These are phyloP conservation scores for Emergomyces pasteurianus DNA, from an alignment of 2,329 filamentous ascomycete genomes.

Conservation along the genomic window DNA sequence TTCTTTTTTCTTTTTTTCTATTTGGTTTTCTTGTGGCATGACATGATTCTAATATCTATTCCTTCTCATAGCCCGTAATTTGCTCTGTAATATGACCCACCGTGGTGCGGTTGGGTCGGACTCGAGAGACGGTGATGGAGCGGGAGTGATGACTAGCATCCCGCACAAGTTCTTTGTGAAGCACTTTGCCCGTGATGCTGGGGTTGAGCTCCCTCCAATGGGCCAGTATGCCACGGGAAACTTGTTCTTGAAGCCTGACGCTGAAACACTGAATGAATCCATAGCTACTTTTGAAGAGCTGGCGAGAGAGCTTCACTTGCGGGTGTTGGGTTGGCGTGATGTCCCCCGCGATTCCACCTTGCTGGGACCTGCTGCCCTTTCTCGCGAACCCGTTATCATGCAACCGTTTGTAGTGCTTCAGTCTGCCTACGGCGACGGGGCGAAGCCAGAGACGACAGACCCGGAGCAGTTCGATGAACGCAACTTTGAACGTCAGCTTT, in stretches of 20 bases:
- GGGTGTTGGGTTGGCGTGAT: slow-evolving; percentile 91
- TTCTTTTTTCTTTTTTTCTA: too few species aligned
- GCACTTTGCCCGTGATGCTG: slow-evolving; percentile 88
- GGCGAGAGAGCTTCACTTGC: slow-evolving; percentile 73
- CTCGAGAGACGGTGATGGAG: slow-evolving; percentile 93
- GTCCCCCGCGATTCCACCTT: slow-evolving; percentile 88
- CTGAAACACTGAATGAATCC: slow-evolving; percentile 78
- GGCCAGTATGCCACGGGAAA: slow-evolving; percentile 97
- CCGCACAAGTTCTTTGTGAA: slow-evolving; percentile 98
- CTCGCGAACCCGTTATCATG: slow-evolving; percentile 85
- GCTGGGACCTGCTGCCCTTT: slow-evolving; percentile 82
- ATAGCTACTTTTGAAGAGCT: slow-evolving; percentile 89
- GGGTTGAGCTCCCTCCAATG: slow-evolving; percentile 70
- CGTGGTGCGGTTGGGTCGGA: slow-evolving; percentile 96
- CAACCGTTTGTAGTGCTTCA: slow-evolving; percentile 89
- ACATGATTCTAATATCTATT: slow-evolving; percentile 21
- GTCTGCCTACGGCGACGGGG: slow-evolving; percentile 71
- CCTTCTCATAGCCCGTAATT: slow-evolving; percentile 56
- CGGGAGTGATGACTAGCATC: slow-evolving; percentile 98
- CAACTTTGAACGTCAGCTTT: slow-evolving; percentile 85
- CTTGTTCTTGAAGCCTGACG: slow-evolving; percentile 95
- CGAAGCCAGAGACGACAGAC: slow-evolving; percentile 66
- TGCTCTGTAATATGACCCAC: slow-evolving; percentile 99
- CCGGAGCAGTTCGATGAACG: slow-evolving; percentile 70
- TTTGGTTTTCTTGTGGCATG: not conserved